Percentiles rank a stretch among this genome's conserved stretches.
Conservation (phyloP, 2,329 filamentous ascomycete species). For the Exophiala alcalophila region DNA sequence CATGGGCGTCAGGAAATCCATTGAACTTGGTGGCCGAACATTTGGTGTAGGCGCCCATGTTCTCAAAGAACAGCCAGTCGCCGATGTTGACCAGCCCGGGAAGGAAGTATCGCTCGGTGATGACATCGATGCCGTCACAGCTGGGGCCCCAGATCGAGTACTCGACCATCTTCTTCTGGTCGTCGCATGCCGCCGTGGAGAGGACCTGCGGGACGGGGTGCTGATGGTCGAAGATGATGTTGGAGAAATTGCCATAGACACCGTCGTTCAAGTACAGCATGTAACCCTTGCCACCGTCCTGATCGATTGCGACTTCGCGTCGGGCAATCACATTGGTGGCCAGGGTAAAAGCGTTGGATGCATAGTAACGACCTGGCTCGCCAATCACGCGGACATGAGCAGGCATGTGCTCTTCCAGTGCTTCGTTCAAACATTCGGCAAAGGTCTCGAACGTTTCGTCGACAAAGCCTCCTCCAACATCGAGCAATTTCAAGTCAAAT, state of each 20-base stretch:
- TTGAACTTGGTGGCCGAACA: constrained; percentile 98
- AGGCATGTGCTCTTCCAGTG: constrained; percentile 86
- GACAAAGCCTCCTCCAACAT: constrained; percentile 91
- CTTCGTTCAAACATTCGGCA: constrained; percentile 72
- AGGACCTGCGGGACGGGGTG: constrained; percentile 81
- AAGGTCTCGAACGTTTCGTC: constrained; percentile 89
- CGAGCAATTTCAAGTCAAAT: constrained; percentile 79
- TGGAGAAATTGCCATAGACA: constrained; percentile 66
- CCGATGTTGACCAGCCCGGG: constrained; percentile 78
- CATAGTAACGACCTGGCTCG: constrained; percentile 95
- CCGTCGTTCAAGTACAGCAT: constrained; percentile 99
- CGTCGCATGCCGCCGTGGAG: constrained; percentile 59
- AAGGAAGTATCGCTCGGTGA: constrained; percentile 76
- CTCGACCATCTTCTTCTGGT: constrained; percentile 56
- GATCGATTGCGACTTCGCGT: constrained; percentile 72
- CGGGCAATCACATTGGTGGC: constrained; percentile 95
- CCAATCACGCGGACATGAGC: constrained; percentile 81
- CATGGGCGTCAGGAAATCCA: constrained; percentile 87
- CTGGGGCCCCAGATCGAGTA: constrained; percentile 99
- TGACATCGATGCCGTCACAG: constrained; percentile 95
- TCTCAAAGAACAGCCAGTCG: constrained; percentile 97
- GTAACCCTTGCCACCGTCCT: constrained; percentile 68
- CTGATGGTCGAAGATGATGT: constrained; percentile 50
- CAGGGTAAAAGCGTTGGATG: constrained; percentile 86
- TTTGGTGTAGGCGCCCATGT: constrained; percentile 98